Conservation (phyloP, 306 rosid species). For the Gleditsia sinensis region DNA sequence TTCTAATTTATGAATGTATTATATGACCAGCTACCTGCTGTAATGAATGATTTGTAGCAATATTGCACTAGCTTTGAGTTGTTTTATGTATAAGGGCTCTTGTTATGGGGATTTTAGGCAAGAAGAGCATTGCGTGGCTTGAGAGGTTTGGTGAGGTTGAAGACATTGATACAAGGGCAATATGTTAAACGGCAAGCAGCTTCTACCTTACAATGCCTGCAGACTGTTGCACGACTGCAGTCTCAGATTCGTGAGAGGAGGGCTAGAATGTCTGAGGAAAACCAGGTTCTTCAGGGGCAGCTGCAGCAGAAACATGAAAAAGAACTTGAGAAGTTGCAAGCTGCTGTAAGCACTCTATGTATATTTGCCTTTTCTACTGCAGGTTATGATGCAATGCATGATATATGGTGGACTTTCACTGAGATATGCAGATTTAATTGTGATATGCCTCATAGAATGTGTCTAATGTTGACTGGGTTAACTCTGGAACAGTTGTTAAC, state of each 20-base stretch:
- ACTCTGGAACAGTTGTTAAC: neutral
- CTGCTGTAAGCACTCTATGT: constrained; percentile 51
- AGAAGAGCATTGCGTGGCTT: constrained; percentile 71
- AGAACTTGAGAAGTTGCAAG: constrained; percentile 63
- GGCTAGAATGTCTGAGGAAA: constrained; percentile 81
- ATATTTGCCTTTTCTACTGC: constrained; percentile 2
- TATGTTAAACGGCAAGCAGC: constrained; percentile 82
- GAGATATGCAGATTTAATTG: neutral
- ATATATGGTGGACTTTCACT: neutral
- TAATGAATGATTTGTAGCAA: constrained; percentile 8
- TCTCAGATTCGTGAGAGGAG: constrained; percentile 78
- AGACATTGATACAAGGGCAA: constrained; percentile 69
- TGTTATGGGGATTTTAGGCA: constrained; percentile 54
- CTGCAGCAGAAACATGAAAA: constrained; percentile 63
- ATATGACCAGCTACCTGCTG: neutral
- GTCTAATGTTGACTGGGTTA: neutral
- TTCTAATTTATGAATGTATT: neutral
- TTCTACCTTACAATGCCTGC: constrained; percentile 83
- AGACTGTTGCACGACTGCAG: constrained; percentile 79
- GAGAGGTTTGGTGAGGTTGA: constrained; percentile 87
- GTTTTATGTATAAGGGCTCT: constrained; percentile 9
- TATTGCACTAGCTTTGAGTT: neutral
- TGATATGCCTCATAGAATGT: constrained; percentile 14
- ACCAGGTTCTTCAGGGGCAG: constrained; percentile 76
- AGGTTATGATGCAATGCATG: neutral